Conservation (phyloP, 108 stramenopile species). For the Cyclotella baltica region DNA sequence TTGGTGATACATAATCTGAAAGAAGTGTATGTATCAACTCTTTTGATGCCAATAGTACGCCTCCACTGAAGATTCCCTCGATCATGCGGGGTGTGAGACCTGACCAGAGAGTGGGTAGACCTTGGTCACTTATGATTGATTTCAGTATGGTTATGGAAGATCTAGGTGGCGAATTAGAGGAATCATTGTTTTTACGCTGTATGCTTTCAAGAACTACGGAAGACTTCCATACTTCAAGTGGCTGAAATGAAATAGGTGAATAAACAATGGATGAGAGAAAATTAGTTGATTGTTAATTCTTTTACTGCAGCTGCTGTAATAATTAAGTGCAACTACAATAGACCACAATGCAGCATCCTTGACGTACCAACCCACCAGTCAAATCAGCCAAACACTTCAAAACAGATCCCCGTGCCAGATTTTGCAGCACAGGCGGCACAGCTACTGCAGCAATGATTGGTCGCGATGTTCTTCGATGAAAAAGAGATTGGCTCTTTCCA, state of each 20-base stretch:
- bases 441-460: slow-evolving; percentile 13
- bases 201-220: slow-evolving; percentile 39
- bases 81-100: slow-evolving; percentile 43
- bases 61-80: slow-evolving; percentile 38
- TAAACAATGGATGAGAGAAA: background rate
- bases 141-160: slow-evolving; percentile 22
- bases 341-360: background rate
- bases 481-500: no score
- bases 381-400: slow-evolving; percentile 43
- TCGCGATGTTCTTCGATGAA: background rate
- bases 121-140: slow-evolving; percentile 22
- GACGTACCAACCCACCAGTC: slow-evolving; percentile 42
- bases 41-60: slow-evolving; percentile 32
- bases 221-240: slow-evolving; percentile 46
- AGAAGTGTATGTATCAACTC: slow-evolving; percentile 30
- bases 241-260: slow-evolving; percentile 1
- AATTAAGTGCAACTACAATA: background rate
- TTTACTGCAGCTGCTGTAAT: no score
- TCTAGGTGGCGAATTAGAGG: background rate
- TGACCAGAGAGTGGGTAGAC: slow-evolving; percentile 23
- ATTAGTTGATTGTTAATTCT: no score
- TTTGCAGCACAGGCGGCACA: slow-evolving; percentile 26
- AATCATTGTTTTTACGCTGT: slow-evolving; percentile 4
- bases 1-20: slow-evolving; percentile 36
- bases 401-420: slow-evolving; percentile 25